Evolutionary conservation across 768 basidiomycete genomes (phyloP), one percentile per base, ranked within the genome.

Genomic region (Leccinellum albellum): DNA sequence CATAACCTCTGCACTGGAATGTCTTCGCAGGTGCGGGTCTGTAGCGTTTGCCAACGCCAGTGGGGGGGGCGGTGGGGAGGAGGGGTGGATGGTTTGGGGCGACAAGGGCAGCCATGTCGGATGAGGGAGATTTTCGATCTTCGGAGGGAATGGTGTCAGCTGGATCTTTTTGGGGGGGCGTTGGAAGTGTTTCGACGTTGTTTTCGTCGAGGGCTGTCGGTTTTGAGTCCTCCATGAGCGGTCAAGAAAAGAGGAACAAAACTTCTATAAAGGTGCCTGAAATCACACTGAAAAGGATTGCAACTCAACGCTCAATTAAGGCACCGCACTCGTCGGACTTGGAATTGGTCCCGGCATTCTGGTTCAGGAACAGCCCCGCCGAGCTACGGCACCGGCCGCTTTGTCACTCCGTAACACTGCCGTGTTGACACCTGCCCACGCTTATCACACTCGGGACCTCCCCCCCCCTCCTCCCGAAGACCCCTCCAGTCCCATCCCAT

Each of bases 1-100:
- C 94, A 70, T 89, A 98, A 13, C 95, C 95, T 51, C 87, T 83
- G 75, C 96, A 98, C 67, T 94, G 90, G 73, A 97, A 98, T 29
- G 93, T 94, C 78, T 96, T 97, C 55, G 91, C 88, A 6, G 91
- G 90, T 0, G 89, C 86, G 4, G 90, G 87, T 15, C 91, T 82
- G 68, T 90, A 91, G 47, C 91, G 82, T 67, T 87, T 90, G 21
- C 66, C 76, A 20, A 76, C 63, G 54, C 75, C 76, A 4, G 53
- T 53, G 1, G 47, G 10, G 17, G 59, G 44, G 0, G 55, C 6
- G 24, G 61, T 48, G 20, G 70, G 69, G 48, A 70, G 64, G 51
- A 64, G 2, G 23, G 55, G 31, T 3, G 60, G 69, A 48, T 55
- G 63, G 55, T 59, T 67, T 10, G 58, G 46, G 0, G 71, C 73